Evolutionary conservation across 2,329 filamentous ascomycete genomes (phyloP).

Genomic region (Sporothrix curviconia): DNA sequence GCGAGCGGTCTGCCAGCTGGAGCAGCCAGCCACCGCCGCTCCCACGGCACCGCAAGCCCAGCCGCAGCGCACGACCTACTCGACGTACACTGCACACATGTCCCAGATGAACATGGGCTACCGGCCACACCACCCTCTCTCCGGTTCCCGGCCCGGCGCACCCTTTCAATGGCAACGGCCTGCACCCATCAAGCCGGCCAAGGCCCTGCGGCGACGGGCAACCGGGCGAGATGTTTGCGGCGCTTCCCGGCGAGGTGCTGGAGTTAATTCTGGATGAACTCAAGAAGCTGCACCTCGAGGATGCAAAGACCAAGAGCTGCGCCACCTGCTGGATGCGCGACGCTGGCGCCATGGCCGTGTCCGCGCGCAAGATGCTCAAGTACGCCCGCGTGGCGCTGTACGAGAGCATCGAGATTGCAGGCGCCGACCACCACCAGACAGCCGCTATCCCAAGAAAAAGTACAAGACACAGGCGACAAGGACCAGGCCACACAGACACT

Average conservation of each 20-base stretch:
- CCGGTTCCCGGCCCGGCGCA: background rate
- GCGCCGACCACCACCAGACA: conserved; percentile 42
- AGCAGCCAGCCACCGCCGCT: too few relatives aligned
- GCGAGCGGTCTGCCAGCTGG: too few relatives aligned
- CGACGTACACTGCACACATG: background rate
- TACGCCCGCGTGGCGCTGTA: conserved; percentile 49
- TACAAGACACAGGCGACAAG: conserved; percentile 40
- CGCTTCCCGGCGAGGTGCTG: conserved; percentile 52
- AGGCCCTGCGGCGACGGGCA: conserved; percentile 28
- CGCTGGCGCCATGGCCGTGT: conserved; percentile 43
- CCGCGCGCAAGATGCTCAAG: conserved; percentile 46
- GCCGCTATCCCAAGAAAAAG: conserved; percentile 52
- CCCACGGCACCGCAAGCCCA: background rate
- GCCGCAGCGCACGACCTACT: conserved; percentile 23
- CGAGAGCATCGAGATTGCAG: conserved; percentile 51
- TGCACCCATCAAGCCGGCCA: conserved; percentile 24
- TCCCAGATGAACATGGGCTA: background rate
- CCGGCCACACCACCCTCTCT: background rate
- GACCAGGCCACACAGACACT: conserved; percentile 28
- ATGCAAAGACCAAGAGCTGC: conserved; percentile 37
- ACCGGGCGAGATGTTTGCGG: conserved; percentile 48
- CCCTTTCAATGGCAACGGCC: conserved; percentile 12
- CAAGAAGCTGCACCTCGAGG: conserved; percentile 42
- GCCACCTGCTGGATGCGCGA: conserved; percentile 62
- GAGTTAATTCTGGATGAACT: conserved; percentile 50